phyloP scores from a whole-genome alignment of 2,329 filamentous ascomycete species.

The Monilinia fructigena region DNA sequence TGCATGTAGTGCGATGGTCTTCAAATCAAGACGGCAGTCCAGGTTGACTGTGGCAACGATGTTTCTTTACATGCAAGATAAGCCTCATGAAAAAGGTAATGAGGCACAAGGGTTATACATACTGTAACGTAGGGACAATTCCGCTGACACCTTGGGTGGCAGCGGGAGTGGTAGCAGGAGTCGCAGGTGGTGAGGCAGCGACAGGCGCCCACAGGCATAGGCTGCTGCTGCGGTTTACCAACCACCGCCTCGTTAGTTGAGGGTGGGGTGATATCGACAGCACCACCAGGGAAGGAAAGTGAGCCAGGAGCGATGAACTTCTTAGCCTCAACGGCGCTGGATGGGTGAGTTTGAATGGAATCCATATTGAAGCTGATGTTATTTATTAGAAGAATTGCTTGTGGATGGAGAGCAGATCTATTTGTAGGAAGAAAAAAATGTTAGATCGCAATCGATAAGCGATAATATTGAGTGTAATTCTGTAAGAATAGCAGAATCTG shows the following conservation, averaged over 20 bases:
- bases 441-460: conserved; percentile 32
- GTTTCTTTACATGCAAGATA: conserved; percentile 70
- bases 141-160: conserved; percentile 79
- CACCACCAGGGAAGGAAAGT: conserved; percentile 84
- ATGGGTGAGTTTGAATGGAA: conserved; percentile 84
- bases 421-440: conserved; percentile 25
- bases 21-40: conserved; percentile 93
- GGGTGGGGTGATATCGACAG: conserved; percentile 79
- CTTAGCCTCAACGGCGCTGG: conserved; percentile 89
- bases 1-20: conserved; percentile 97
- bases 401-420: conserved; percentile 35
- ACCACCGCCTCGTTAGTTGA: conserved; percentile 63
- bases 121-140: conserved; percentile 92
- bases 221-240: conserved; percentile 56
- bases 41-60: conserved; percentile 99
- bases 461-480: not conserved
- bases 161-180: conserved; percentile 87
- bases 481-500: not conserved
- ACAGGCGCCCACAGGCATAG: conserved; percentile 58
- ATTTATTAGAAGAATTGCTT: conserved; percentile 24
- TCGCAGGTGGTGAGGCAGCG: conserved; percentile 80
- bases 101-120: conserved; percentile 62
- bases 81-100: conserved; percentile 47
- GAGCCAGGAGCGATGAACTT: conserved; percentile 91
- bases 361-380: conserved; percentile 61